These are phyloP conservation scores for Dunaliella primolecta DNA, from an alignment of 139 green algal species.

Conservation along the genomic window DNA sequence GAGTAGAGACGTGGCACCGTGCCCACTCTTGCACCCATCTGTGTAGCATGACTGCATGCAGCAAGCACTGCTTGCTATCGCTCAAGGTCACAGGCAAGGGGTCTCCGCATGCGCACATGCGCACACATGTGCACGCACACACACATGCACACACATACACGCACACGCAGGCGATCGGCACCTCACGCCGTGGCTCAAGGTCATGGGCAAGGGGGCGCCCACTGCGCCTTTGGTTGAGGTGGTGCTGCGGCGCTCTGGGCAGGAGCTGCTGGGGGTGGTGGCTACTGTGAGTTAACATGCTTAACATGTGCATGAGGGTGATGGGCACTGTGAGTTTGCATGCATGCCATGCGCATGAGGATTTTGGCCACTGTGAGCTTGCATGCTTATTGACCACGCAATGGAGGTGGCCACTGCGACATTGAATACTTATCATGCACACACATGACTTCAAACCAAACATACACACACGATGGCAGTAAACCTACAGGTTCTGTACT, in stretches of 20 bases:
- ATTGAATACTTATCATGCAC: too few relatives aligned
- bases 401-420: slow-evolving; percentile 40
- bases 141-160: neutral
- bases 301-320: neutral
- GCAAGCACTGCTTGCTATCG: too few relatives aligned
- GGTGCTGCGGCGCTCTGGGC: slow-evolving; percentile 49
- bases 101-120: too few relatives aligned
- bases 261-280: slow-evolving; percentile 48
- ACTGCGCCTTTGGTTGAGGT: slow-evolving; percentile 55
- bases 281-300: slow-evolving; percentile 28
- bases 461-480: too few relatives aligned
- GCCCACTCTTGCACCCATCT: too few relatives aligned
- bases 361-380: neutral
- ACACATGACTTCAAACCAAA: too few relatives aligned
- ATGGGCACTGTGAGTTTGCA: neutral
- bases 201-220: slow-evolving; percentile 53
- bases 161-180: slow-evolving; percentile 30
- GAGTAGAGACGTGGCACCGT: too few relatives aligned
- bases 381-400: neutral
- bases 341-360: neutral
- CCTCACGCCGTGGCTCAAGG: slow-evolving; percentile 66
- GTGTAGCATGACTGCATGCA: too few relatives aligned
- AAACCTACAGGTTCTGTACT: too few relatives aligned
- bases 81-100: too few relatives aligned
- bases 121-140: neutral